Percentiles rank a stretch among this genome's conserved stretches.
phyloP scores from a whole-genome alignment of 208 protist genomes.

The Trypanosoma conorhini region DNA sequence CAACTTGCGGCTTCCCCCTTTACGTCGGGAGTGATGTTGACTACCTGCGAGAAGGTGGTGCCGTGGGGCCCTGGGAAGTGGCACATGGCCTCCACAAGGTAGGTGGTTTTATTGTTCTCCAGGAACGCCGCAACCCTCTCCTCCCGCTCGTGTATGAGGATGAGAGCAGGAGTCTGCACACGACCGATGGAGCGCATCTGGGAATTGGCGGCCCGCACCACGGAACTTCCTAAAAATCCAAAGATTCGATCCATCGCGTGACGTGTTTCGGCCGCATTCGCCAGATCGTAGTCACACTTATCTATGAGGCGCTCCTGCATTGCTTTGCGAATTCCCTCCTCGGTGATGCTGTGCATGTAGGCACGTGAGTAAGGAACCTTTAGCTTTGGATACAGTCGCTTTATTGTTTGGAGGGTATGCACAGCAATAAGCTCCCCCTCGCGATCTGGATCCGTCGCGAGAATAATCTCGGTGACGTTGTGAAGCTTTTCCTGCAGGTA shows the following conservation, averaged over 20 bases:
- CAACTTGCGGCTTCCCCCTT: constrained; percentile 13
- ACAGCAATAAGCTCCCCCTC: constrained; percentile 92
- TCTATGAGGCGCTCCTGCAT: constrained; percentile 65
- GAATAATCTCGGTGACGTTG: constrained; percentile 87
- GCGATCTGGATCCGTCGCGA: constrained; percentile 91
- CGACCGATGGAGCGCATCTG: constrained; percentile 91
- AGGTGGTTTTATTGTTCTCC: constrained; percentile 56
- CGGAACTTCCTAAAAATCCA: constrained; percentile 90
- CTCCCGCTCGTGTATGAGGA: constrained; percentile 83
- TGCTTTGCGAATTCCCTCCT: constrained; percentile 74
- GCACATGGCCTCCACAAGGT: constrained; percentile 59
- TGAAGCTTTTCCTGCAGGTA: constrained; percentile 78
- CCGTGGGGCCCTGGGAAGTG: constrained; percentile 45
- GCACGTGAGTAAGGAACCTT: constrained; percentile 86
- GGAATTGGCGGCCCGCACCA: constrained; percentile 85
- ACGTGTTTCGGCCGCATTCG: constrained; percentile 84
- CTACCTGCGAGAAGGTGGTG: constrained; percentile 56
- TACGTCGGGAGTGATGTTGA: constrained; percentile 33
- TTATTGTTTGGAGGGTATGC: constrained; percentile 76
- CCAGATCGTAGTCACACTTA: constrained; percentile 82
- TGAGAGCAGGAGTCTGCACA: constrained; percentile 90
- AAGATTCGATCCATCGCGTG: constrained; percentile 93
- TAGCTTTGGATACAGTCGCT: constrained; percentile 75
- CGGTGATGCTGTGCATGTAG: constrained; percentile 93
- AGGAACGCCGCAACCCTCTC: constrained; percentile 63